A percentile compares a stretch with the other conserved stretches of the same genome.
Conservation (phyloP, 306 rosid genomes). For the Aeschynomene evenia region DNA sequence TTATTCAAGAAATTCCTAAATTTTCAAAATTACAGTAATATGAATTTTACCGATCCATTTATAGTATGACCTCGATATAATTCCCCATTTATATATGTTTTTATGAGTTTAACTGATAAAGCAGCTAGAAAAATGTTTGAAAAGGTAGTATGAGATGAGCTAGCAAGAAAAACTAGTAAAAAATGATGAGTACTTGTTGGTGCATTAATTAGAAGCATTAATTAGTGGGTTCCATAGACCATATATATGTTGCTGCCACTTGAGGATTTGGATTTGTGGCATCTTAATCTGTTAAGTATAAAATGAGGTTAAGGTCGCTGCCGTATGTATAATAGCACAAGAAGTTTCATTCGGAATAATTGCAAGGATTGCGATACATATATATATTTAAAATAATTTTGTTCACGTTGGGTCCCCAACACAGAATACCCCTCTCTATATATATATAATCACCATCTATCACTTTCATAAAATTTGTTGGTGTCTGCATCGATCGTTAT, state of each 20-base stretch:
- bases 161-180: neutral
- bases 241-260: neutral
- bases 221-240: no score
- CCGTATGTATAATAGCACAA: neutral
- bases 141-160: neutral
- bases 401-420: neutral
- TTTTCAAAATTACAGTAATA: no score
- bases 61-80: no score
- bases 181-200: neutral
- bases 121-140: neutral
- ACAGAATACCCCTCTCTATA: neutral
- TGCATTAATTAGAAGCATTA: neutral
- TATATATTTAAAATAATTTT: slow-evolving; percentile 22
- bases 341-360: neutral
- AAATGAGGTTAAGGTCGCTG: neutral
- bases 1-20: no score
- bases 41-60: no score
- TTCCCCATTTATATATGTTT: no score
- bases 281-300: neutral
- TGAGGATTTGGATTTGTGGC: slow-evolving; percentile 18
- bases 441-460: no score
- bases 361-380: neutral
- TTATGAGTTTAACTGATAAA: no score
- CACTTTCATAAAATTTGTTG: slow-evolving; percentile 12
- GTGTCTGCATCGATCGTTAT: neutral